These are phyloP conservation scores for Kwoniella mangroviensis DNA, from an alignment of 768 basidiomycete genomes.

Conservation along the genomic window DNA sequence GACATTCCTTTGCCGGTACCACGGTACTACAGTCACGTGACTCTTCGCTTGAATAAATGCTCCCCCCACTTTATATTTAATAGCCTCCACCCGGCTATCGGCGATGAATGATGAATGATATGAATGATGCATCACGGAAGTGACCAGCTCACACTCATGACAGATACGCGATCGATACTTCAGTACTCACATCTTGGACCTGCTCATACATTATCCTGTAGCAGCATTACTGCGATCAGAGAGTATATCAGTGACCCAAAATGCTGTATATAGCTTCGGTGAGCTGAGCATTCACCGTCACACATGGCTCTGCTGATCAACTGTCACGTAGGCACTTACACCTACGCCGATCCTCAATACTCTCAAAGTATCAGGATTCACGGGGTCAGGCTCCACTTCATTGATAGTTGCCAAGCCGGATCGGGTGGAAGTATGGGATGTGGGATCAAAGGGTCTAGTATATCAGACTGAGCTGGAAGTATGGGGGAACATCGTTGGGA, in stretches of 20 bases:
- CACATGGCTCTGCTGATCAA: not conserved
- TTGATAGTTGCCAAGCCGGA: constrained; percentile 54
- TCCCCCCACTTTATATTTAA: not conserved
- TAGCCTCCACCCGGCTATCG: constrained; percentile 15
- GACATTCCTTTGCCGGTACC: constrained; percentile 2
- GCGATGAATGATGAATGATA: too few species aligned
- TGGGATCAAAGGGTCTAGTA: constrained; percentile 35
- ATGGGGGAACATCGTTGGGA: constrained; percentile 52
- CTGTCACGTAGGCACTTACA: constrained; percentile 43
- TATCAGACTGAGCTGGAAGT: constrained; percentile 39
- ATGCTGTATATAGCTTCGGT: constrained; percentile 55
- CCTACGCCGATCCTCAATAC: constrained; percentile 53
- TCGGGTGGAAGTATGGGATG: constrained; percentile 51
- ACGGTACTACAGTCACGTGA: not conserved
- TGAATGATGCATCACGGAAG: not conserved
- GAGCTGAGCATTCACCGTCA: constrained; percentile 8
- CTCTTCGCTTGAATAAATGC: not conserved
- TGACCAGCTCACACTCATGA: not conserved
- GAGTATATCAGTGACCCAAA: not conserved
- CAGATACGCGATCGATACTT: constrained; percentile 13
- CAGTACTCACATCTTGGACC: not conserved
- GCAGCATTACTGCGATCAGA: too few species aligned
- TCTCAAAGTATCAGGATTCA: constrained; percentile 32
- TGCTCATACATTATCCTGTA: too few species aligned
- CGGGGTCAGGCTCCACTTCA: constrained; percentile 28